phyloP scores from a whole-genome alignment of 768 basidiomycete species.

The Termitomyces bulborhizus region DNA sequence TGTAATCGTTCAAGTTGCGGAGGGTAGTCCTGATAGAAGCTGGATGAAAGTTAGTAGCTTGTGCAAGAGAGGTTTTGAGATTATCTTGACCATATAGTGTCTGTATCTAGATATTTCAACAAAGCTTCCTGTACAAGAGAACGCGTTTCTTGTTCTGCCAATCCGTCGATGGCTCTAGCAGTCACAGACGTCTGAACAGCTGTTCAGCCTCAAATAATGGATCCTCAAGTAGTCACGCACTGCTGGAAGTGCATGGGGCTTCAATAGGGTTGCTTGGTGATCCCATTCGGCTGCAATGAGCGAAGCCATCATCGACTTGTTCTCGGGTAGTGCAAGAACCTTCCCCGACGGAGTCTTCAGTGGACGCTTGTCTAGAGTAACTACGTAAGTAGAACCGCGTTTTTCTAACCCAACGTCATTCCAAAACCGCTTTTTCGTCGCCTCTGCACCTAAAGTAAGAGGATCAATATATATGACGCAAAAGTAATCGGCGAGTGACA shows the following conservation, averaged over 20 bases:
- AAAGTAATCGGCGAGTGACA: conserved; percentile 11
- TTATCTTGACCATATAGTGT: conserved; percentile 74
- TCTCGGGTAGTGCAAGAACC: conserved; percentile 59
- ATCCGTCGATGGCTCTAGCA: conserved; percentile 82
- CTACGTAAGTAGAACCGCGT: conserved; percentile 41
- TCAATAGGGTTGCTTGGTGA: conserved; percentile 77
- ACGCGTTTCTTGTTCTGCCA: conserved; percentile 51
- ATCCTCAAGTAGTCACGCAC: conserved; percentile 32
- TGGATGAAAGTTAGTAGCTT: conserved; percentile 21
- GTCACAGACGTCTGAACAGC: conserved; percentile 75
- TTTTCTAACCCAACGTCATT: conserved; percentile 77
- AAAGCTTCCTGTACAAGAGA: conserved; percentile 61
- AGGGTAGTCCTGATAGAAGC: conserved; percentile 81
- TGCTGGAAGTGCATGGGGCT: conserved; percentile 88
- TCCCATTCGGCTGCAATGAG: conserved; percentile 97
- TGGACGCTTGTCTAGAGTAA: conserved; percentile 78
- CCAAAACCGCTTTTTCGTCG: conserved; percentile 90
- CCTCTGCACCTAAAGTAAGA: conserved; percentile 64
- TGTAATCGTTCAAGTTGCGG: conserved; percentile 73
- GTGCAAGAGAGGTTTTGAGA: not conserved
- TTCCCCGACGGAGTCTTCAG: conserved; percentile 89
- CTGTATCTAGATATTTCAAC: conserved; percentile 86
- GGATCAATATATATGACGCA: not conserved
- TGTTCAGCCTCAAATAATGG: not conserved
- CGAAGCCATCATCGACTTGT: conserved; percentile 69